These are phyloP conservation scores for Globisporangium paroecandrum DNA, from an alignment of 352 stramenopile species.

Conservation along the genomic window DNA sequence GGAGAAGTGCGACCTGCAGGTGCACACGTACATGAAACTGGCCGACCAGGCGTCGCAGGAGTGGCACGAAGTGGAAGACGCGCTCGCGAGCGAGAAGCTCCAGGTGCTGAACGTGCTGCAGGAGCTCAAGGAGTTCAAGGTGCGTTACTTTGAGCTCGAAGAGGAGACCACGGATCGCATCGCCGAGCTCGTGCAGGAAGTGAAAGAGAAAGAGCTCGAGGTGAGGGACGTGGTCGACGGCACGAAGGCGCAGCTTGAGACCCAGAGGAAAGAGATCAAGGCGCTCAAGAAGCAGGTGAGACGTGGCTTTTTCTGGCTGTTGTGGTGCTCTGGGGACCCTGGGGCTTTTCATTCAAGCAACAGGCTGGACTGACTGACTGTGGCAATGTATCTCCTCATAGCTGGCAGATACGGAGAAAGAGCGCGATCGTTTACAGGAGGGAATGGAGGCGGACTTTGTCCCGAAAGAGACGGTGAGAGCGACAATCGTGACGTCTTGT, in stretches of 20 bases:
- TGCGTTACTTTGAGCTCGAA: slow-evolving; percentile 63
- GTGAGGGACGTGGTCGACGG: slow-evolving; percentile 25
- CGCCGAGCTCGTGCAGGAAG: slow-evolving; percentile 58
- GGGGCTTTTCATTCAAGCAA: not conserved
- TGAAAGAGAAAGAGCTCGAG: slow-evolving; percentile 45
- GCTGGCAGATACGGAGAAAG: slow-evolving; percentile 29
- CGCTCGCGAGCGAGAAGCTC: slow-evolving; percentile 51
- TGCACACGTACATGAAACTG: slow-evolving; percentile 63
- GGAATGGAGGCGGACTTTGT: slow-evolving; percentile 56
- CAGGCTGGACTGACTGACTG: not conserved
- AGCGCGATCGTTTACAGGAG: slow-evolving; percentile 33
- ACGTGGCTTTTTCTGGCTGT: not conserved
- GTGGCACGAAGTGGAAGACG: slow-evolving; percentile 69
- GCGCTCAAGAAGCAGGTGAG: slow-evolving; percentile 35
- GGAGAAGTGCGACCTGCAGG: slow-evolving; percentile 48
- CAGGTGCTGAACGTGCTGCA: slow-evolving; percentile 49
- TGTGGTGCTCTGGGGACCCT: too few species aligned
- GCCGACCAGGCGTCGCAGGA: slow-evolving; percentile 56
- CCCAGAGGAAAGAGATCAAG: slow-evolving; percentile 32
- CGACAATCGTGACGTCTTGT: not conserved
- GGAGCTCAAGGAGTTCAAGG: slow-evolving; percentile 75
- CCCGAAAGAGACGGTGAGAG: slow-evolving; percentile 39
- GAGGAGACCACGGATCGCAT: slow-evolving; percentile 57
- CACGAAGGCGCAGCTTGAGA: slow-evolving; percentile 11
- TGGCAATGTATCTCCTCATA: slow-evolving; percentile 14